Evolutionary conservation across 345 rosid species (phyloP).

Genomic region (Pistacia atlantica): DNA sequence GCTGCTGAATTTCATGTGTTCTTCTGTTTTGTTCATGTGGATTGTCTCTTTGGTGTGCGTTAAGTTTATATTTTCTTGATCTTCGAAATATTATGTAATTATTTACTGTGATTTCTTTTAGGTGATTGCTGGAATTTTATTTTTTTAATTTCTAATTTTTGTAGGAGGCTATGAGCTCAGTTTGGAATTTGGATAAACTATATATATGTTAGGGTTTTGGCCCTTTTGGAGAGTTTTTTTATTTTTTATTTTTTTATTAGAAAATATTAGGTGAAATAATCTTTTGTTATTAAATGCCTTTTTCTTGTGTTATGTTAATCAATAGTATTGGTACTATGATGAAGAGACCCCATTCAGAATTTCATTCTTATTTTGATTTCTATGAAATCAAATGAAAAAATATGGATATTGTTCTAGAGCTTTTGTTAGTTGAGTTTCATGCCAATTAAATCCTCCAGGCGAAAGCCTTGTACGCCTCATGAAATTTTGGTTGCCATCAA

Average conservation of each 20-base stretch:
- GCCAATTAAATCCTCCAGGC: neutral
- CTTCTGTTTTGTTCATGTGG: neutral
- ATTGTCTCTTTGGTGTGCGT: neutral
- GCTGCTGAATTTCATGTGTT: neutral
- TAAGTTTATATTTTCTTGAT: neutral
- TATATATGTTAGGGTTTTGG: too few relatives aligned
- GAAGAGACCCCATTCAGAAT: too few relatives aligned
- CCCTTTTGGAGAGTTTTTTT: too few relatives aligned
- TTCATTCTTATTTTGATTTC: neutral
- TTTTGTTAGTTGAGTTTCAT: neutral
- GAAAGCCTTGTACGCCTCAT: neutral
- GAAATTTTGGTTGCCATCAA: neutral
- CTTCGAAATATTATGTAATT: neutral
- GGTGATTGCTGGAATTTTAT: neutral
- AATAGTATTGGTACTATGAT: too few relatives aligned
- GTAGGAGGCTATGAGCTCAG: too few relatives aligned
- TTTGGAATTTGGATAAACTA: too few relatives aligned
- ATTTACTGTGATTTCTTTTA: neutral
- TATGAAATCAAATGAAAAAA: neutral
- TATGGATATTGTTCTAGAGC: too few relatives aligned
- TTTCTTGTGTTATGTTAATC: too few relatives aligned
- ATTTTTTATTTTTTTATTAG: too few relatives aligned
- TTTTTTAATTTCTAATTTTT: too few relatives aligned
- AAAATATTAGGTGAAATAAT: too few relatives aligned
- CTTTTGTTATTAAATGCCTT: too few relatives aligned